A percentile compares a stretch with the other conserved stretches of the same genome.
Evolutionary conservation across 768 basidiomycete genomes (phyloP).

Genomic region (Boletus sensibilis): DNA sequence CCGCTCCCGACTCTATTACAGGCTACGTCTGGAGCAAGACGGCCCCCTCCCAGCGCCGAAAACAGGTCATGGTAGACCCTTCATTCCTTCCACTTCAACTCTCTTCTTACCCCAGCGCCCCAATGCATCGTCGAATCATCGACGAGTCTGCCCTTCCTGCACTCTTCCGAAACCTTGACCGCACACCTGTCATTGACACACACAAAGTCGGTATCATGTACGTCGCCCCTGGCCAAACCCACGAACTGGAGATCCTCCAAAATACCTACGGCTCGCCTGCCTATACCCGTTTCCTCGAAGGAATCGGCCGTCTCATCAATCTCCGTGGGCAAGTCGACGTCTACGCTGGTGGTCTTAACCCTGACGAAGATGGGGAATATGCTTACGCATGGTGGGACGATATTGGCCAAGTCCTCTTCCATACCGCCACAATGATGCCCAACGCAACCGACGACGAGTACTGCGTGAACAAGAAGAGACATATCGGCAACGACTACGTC

Average conservation of each 20-base stretch:
- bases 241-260: slow-evolving; percentile 80
- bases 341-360: slow-evolving; percentile 88
- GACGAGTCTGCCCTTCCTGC: slow-evolving; percentile 54
- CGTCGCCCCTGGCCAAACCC: slow-evolving; percentile 85
- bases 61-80: slow-evolving; percentile 82
- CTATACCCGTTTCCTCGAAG: slow-evolving; percentile 90
- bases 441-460: slow-evolving; percentile 63
- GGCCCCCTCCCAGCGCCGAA: slow-evolving; percentile 85
- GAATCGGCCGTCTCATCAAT: slow-evolving; percentile 84
- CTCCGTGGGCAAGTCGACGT: slow-evolving; percentile 89
- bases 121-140: slow-evolving; percentile 44
- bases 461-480: slow-evolving; percentile 84
- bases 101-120: slow-evolving; percentile 62
- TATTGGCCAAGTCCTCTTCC: slow-evolving; percentile 91
- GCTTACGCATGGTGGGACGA: slow-evolving; percentile 99
- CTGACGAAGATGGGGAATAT: slow-evolving; percentile 92
- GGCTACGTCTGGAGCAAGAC: slow-evolving; percentile 88
- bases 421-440: slow-evolving; percentile 98
- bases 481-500: slow-evolving; percentile 96
- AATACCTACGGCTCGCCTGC: slow-evolving; percentile 94
- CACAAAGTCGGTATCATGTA: slow-evolving; percentile 97
- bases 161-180: slow-evolving; percentile 69
- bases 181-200: slow-evolving; percentile 92
- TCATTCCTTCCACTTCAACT: slow-evolving; percentile 84
- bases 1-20: slow-evolving; percentile 68